Percentiles rank a stretch among this genome's conserved stretches.
phyloP scores from a whole-genome alignment of 352 stramenopile genomes.

The Globisporangium lucens region DNA sequence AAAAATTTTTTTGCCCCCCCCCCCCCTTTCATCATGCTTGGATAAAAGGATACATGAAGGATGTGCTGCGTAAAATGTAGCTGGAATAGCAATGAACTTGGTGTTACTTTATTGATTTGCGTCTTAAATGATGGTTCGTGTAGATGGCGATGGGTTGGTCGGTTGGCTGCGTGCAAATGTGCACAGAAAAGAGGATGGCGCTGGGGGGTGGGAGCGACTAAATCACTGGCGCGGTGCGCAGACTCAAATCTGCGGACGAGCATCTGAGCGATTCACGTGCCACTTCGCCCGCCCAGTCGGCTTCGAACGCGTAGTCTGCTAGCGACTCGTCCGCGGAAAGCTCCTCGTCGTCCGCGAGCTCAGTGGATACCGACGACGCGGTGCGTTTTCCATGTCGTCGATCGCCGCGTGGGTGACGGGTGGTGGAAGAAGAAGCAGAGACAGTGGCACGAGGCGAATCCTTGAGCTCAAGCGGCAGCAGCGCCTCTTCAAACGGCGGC shows the following conservation, averaged over 20 bases:
- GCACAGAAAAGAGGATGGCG: neutral
- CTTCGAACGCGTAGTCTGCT: conserved; percentile 71
- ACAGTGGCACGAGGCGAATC: conserved; percentile 10
- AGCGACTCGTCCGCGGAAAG: conserved; percentile 43
- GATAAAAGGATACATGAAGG: too few relatives aligned
- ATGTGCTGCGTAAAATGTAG: neutral
- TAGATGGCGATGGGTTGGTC: neutral
- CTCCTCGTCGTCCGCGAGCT: conserved; percentile 16
- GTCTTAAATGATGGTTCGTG: conserved; percentile 2
- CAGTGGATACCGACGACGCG: conserved; percentile 13
- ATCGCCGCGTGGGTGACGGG: neutral
- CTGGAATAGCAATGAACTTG: neutral
- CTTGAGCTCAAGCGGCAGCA: conserved; percentile 60
- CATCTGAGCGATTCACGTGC: conserved; percentile 1
- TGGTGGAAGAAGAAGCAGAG: neutral
- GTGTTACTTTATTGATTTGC: conserved; percentile 3
- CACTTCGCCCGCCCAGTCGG: conserved; percentile 64
- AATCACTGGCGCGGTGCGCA: conserved; percentile 3
- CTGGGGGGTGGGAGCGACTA: neutral
- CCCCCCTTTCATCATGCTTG: neutral
- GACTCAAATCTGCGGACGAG: conserved; percentile 1
- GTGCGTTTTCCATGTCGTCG: conserved; percentile 12
- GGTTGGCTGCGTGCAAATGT: neutral
- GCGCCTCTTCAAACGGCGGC: neutral
- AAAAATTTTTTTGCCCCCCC: too few relatives aligned